Evolutionary conservation across 2,329 filamentous ascomycete genomes (phyloP).

Genomic region (Apiospora aurea): DNA sequence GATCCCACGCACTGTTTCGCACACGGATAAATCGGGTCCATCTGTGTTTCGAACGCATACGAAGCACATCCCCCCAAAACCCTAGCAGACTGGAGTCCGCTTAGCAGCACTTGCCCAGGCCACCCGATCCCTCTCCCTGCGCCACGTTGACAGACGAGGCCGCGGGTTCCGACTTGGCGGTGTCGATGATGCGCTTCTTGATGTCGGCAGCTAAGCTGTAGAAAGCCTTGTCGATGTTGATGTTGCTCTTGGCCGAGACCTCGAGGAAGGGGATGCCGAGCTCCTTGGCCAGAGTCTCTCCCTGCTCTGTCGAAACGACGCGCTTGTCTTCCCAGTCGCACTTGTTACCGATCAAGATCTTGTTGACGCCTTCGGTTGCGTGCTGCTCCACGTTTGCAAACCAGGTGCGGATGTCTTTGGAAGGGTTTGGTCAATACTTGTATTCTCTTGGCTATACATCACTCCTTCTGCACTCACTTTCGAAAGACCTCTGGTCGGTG

Average conservation of each 20-base stretch:
- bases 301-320: constrained; percentile 89
- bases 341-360: constrained; percentile 99
- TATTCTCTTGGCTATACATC: constrained; percentile 25
- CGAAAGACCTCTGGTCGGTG: constrained; percentile 93
- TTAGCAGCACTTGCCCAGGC: constrained; percentile 80
- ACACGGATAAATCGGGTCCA: constrained; percentile 8
- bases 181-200: constrained; percentile 98
- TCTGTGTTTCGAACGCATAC: constrained; percentile 16
- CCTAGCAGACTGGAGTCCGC: background rate
- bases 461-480: constrained; percentile 65
- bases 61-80: background rate
- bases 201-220: constrained; percentile 95
- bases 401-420: constrained; percentile 95
- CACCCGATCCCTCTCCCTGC: constrained; percentile 63
- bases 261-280: constrained; percentile 98
- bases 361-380: constrained; percentile 98
- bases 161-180: constrained; percentile 75
- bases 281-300: constrained; percentile 92
- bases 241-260: constrained; percentile 98
- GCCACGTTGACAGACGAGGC: constrained; percentile 72
- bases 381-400: constrained; percentile 99
- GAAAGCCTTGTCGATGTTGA: constrained; percentile 99
- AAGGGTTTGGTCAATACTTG: constrained; percentile 29
- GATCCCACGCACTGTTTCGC: constrained; percentile 4
- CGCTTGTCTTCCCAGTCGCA: constrained; percentile 99